Conservation (phyloP, 2,329 filamentous ascomycete species). For the Epichloe sp. region DNA sequence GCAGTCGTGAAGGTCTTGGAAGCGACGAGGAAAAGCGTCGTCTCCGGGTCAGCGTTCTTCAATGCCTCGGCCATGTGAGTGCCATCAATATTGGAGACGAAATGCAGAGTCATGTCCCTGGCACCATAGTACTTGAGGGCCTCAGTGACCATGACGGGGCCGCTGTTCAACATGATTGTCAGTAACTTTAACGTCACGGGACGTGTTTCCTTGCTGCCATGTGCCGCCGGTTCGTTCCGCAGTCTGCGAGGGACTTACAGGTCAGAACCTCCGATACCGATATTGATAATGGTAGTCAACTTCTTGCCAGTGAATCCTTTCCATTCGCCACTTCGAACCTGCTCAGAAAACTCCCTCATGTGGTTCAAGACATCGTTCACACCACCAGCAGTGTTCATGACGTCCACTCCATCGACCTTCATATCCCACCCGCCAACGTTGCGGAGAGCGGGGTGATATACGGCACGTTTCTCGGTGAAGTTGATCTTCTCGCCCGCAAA, state of each 20-base stretch:
- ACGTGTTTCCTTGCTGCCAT: neutral
- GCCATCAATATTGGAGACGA: conserved; percentile 98
- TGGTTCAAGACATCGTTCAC: conserved; percentile 87
- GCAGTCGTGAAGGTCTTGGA: conserved; percentile 99
- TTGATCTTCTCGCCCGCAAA: conserved; percentile 98
- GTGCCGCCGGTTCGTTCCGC: neutral
- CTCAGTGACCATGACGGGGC: conserved; percentile 97
- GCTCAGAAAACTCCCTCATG: conserved; percentile 97
- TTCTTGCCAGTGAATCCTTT: conserved; percentile 96
- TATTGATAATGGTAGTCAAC: conserved; percentile 90
- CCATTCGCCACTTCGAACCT: conserved; percentile 89
- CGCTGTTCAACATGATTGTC: conserved; percentile 34
- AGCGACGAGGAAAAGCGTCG: conserved; percentile 94
- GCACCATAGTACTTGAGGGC: conserved; percentile 90
- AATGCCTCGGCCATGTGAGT: conserved; percentile 95
- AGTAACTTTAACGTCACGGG: neutral
- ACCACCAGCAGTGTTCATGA: conserved; percentile 77
- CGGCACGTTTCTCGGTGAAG: conserved; percentile 92
- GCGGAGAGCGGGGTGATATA: conserved; percentile 88
- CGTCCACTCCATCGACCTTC: conserved; percentile 81
- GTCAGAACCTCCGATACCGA: conserved; percentile 96
- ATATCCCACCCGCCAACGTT: conserved; percentile 74
- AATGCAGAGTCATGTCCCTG: conserved; percentile 78
- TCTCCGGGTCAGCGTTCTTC: conserved; percentile 80
- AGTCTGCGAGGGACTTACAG: conserved; percentile 52